Percentiles rank a stretch among this genome's conserved stretches.
Evolutionary conservation across 495 filamentous ascomycete species (phyloP).

Genomic region (Lophiostoma macrostomum): DNA sequence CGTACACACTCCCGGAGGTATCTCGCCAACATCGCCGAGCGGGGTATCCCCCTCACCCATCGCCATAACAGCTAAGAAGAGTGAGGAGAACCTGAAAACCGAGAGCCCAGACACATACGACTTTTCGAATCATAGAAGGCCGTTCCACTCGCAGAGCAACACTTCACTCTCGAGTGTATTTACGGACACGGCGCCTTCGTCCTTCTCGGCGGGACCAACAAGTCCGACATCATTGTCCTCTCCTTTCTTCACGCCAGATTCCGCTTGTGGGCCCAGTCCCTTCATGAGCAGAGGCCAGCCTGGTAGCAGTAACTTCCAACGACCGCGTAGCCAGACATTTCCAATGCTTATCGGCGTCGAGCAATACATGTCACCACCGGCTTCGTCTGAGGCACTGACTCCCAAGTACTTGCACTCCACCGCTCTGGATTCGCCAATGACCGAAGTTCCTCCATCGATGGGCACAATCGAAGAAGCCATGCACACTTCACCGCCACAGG

Average conservation of each 20-base stretch:
- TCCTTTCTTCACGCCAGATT: conserved; percentile 79
- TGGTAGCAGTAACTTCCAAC: conserved; percentile 57
- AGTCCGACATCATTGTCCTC: conserved; percentile 66
- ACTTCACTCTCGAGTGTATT: conserved; percentile 57
- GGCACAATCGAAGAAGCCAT: conserved; percentile 52
- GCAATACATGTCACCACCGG: conserved; percentile 64
- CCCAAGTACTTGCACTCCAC: conserved; percentile 60
- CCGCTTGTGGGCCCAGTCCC: conserved; percentile 55
- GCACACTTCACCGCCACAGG: conserved; percentile 44
- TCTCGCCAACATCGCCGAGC: conserved; percentile 70
- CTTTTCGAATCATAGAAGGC: conserved; percentile 57
- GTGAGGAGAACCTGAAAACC: conserved; percentile 60
- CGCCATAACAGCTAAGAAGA: conserved; percentile 64
- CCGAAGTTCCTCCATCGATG: conserved; percentile 53
- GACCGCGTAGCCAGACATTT: conserved; percentile 90
- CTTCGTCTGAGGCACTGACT: conserved; percentile 60
- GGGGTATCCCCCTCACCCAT: conserved; percentile 64
- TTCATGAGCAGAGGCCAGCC: conserved; percentile 64
- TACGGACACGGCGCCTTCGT: conserved; percentile 55
- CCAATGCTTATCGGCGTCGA: conserved; percentile 63
- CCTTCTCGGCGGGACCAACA: conserved; percentile 69
- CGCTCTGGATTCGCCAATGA: conserved; percentile 68
- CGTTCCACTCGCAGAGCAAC: conserved; percentile 56
- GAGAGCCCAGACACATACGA: conserved; percentile 51
- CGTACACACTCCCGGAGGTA: conserved; percentile 65